phyloP scores from a whole-genome alignment of 805 yeast genomes.

The Lipomyces yamanashiensis region DNA sequence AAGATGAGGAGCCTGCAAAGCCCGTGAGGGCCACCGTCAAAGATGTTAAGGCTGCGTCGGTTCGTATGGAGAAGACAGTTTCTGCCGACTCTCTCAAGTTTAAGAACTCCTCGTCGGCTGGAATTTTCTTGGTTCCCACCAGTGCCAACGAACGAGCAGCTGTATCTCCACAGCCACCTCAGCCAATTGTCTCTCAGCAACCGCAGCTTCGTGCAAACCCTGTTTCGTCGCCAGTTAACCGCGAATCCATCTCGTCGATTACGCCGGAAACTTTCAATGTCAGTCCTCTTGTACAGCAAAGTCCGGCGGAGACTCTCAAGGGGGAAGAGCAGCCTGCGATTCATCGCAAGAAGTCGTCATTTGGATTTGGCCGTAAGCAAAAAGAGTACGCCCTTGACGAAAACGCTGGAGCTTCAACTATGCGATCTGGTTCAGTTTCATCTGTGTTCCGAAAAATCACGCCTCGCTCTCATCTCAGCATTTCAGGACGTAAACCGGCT shows the following conservation, averaged over 20 bases:
- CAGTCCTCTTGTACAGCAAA: constrained; percentile 1
- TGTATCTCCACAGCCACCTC: background rate
- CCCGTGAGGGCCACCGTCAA: background rate
- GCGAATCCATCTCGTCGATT: constrained; percentile 11
- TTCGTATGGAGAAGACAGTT: background rate
- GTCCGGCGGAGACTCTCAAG: background rate
- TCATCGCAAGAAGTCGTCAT: constrained; percentile 12
- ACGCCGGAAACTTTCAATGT: constrained; percentile 14
- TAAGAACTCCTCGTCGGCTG: constrained; percentile 5
- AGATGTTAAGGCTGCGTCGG: background rate
- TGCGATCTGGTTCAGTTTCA: constrained; percentile 11
- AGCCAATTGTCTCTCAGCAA: background rate
- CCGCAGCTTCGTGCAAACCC: background rate
- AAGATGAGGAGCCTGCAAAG: background rate
- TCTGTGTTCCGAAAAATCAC: constrained; percentile 22
- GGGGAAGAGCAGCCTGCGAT: background rate
- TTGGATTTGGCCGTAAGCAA: constrained; percentile 18
- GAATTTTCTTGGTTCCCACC: constrained; percentile 14
- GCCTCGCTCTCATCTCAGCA: constrained; percentile 11
- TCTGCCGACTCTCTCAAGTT: background rate
- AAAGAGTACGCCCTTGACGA: constrained; percentile 12
- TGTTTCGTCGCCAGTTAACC: background rate
- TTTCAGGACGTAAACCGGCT: background rate
- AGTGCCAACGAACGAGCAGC: constrained; percentile 11
- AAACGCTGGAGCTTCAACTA: constrained; percentile 1